These are phyloP conservation scores for Tulasnella sp. DNA, from an alignment of 768 basidiomycete genomes.

Conservation along the genomic window DNA sequence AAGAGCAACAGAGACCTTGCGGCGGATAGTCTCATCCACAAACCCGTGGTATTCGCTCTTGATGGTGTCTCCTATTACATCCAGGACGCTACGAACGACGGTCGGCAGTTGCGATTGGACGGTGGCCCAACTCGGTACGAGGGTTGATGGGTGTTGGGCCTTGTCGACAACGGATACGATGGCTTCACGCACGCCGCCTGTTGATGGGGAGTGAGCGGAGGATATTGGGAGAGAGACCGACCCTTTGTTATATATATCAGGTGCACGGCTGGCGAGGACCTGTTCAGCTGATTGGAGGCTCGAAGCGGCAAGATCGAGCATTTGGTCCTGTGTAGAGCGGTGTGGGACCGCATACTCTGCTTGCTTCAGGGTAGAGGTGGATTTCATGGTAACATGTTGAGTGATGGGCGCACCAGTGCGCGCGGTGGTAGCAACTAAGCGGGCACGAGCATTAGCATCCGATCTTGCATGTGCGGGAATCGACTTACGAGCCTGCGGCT, in stretches of 20 bases:
- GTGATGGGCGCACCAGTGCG: not conserved
- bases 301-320: not conserved
- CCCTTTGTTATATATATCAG: no score
- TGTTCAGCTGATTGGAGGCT: not conserved
- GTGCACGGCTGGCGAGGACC: no score
- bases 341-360: not conserved
- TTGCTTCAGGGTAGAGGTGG: not conserved
- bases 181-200: no score
- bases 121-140: no score
- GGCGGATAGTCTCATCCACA: not conserved
- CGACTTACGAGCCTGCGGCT: slow-evolving; percentile 18
- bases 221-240: no score
- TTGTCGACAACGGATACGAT: no score
- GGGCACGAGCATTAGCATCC: not conserved
- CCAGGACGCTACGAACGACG: not conserved
- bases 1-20: slow-evolving; percentile 28
- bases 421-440: not conserved
- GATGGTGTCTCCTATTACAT: not conserved
- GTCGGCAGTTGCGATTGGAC: not conserved
- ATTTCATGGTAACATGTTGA: not conserved
- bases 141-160: no score
- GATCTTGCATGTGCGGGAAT: not conserved
- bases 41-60: not conserved
- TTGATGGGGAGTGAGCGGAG: no score
- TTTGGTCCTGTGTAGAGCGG: not conserved